phyloP scores from a whole-genome alignment of 2,329 filamentous ascomycete genomes.

The Ascochyta rabiei region DNA sequence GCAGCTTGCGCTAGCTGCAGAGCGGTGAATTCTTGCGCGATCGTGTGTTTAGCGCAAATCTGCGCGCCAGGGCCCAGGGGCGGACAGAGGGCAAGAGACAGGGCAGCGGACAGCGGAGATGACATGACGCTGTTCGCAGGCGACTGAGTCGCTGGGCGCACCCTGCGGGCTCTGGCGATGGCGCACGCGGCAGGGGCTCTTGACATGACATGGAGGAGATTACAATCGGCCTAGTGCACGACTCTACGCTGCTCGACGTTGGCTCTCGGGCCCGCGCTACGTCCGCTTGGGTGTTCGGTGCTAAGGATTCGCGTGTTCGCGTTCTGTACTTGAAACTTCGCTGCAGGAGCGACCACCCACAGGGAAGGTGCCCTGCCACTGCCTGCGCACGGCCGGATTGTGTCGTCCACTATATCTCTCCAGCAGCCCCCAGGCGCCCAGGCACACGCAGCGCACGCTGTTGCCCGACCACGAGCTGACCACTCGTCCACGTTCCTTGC shows the following conservation, averaged over 20 bases:
- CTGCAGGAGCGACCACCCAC: constrained; percentile 15
- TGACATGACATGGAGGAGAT: constrained; percentile 20
- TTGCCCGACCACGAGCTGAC: constrained; percentile 13
- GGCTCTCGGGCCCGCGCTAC: constrained; percentile 9
- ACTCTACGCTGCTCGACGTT: constrained; percentile 9
- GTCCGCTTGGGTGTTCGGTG: constrained; percentile 8
- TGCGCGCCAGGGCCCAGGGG: constrained; percentile 11
- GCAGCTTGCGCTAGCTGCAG: constrained; percentile 10
- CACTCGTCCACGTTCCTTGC: constrained; percentile 14
- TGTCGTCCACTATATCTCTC: constrained; percentile 14
- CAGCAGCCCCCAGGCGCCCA: constrained; percentile 2
- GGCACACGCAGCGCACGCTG: not conserved
- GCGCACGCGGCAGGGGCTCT: constrained; percentile 8
- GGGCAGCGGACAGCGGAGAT: not conserved
- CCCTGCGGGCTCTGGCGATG: not conserved
- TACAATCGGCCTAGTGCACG: constrained; percentile 19
- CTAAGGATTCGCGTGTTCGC: constrained; percentile 29
- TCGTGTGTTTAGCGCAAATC: constrained; percentile 15
- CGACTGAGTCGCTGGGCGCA: constrained; percentile 6
- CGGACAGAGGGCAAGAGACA: no score
- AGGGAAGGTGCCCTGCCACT: constrained; percentile 13
- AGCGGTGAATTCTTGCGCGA: constrained; percentile 15
- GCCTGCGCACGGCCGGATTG: constrained; percentile 12
- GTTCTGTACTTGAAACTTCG: constrained; percentile 34
- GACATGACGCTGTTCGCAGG: constrained; percentile 2